These are phyloP conservation scores for Aspergillus sojae DNA, from an alignment of 2,329 filamentous ascomycete species.

Conservation along the genomic window DNA sequence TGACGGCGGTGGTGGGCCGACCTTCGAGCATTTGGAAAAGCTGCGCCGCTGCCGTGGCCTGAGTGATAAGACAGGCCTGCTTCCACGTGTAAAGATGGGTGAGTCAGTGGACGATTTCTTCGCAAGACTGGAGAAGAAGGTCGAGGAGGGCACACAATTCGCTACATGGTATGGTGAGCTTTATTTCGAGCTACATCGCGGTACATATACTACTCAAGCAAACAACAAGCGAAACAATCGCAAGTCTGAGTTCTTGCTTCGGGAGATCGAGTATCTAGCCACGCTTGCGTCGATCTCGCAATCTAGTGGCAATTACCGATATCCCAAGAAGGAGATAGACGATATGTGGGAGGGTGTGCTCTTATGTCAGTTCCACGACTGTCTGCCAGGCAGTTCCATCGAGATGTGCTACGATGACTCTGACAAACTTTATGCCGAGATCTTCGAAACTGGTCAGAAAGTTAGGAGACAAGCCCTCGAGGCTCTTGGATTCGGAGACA, in stretches of 20 bases:
- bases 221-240: conserved; percentile 97
- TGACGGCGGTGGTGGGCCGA: conserved; percentile 93
- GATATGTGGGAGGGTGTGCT: conserved; percentile 92
- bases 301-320: conserved; percentile 69
- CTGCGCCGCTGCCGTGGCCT: conserved; percentile 88
- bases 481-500: conserved; percentile 64
- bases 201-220: conserved; percentile 94
- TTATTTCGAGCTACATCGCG: conserved; percentile 96
- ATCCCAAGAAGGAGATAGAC: conserved; percentile 92
- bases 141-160: conserved; percentile 66
- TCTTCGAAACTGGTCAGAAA: conserved; percentile 75
- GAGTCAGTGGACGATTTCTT: conserved; percentile 94
- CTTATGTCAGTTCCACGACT: conserved; percentile 97
- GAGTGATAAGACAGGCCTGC: conserved; percentile 78
- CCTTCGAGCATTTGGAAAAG: conserved; percentile 92
- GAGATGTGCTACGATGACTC: conserved; percentile 99
- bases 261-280: conserved; percentile 84
- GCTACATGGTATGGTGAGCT: conserved; percentile 98
- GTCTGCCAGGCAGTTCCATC: conserved; percentile 89
- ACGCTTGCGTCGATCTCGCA: conserved; percentile 76
- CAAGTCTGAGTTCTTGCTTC: conserved; percentile 78
- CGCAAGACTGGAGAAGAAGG: conserved; percentile 78
- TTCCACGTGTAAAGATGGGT: conserved; percentile 88
- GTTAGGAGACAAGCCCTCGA: conserved; percentile 70
- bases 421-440: conserved; percentile 80